Percentiles rank a stretch among this genome's conserved stretches.
These are phyloP conservation scores for Dendrobium chrysotoxum DNA, from an alignment of 106 monocot genomes.

Conservation along the genomic window DNA sequence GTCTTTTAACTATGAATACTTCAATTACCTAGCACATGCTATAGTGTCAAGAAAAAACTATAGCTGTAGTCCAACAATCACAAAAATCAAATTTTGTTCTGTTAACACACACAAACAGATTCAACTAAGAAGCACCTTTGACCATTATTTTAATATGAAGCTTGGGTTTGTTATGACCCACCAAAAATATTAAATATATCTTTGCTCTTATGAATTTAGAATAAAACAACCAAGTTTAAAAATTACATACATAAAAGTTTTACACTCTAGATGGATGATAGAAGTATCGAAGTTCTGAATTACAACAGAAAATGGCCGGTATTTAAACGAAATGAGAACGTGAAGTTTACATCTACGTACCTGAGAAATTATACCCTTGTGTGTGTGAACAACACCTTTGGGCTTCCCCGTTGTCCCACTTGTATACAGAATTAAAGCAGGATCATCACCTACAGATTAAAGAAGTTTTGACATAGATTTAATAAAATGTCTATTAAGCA, in stretches of 20 bases:
- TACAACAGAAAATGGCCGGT: neutral
- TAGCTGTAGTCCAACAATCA: neutral
- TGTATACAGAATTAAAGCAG: slow-evolving; percentile 92
- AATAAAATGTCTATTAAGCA: neutral
- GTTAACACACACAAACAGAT: neutral
- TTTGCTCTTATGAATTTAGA: neutral
- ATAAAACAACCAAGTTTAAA: neutral
- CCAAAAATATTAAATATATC: neutral
- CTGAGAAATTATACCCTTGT: slow-evolving; percentile 75
- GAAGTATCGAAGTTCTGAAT: neutral
- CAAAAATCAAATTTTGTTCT: neutral
- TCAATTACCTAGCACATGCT: neutral
- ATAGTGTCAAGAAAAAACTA: neutral
- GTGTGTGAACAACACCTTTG: slow-evolving; percentile 98
- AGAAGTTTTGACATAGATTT: neutral
- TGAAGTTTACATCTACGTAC: neutral
- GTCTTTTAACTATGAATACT: neutral
- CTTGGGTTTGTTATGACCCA: neutral
- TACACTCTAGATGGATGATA: neutral
- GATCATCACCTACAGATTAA: slow-evolving; percentile 45
- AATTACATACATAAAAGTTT: neutral
- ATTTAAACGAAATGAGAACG: slow-evolving; percentile 1
- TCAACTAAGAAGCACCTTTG: neutral
- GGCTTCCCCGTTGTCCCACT: slow-evolving; percentile 99
- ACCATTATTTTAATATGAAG: neutral